Percentiles rank a stretch among this genome's conserved stretches.
Conservation (phyloP, 106 monocot species). For the Dioscorea dumetorum region DNA sequence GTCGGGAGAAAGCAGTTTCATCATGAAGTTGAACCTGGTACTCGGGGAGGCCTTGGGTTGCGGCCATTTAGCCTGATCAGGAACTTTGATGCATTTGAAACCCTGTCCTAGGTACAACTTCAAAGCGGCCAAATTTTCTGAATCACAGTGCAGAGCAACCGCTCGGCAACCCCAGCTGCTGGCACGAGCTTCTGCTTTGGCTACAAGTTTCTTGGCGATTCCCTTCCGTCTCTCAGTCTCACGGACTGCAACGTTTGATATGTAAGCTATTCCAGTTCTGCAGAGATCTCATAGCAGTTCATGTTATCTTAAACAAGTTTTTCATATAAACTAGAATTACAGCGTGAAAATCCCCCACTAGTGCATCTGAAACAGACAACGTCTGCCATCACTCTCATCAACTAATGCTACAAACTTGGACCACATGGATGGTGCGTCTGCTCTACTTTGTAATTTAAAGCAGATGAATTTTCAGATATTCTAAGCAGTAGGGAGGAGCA, state of each 20-base stretch:
- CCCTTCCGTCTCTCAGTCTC: slow-evolving; percentile 58
- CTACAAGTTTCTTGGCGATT: slow-evolving; percentile 57
- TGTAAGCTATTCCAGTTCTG: slow-evolving; percentile 88
- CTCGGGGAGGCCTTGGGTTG: slow-evolving; percentile 44
- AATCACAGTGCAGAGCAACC: slow-evolving; percentile 79
- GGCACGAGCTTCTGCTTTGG: slow-evolving; percentile 53
- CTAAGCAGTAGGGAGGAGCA: no score
- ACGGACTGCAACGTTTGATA: slow-evolving; percentile 90
- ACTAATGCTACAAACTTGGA: no score
- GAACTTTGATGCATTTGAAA: slow-evolving; percentile 53
- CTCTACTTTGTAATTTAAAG: no score
- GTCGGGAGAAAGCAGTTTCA: slow-evolving; percentile 35
- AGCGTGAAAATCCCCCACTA: no score
- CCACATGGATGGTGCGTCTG: no score
- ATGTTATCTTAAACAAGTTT: no score
- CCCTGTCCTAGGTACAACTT: slow-evolving; percentile 62
- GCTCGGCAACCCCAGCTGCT: slow-evolving; percentile 82
- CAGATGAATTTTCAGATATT: no score
- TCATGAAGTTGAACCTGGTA: slow-evolving; percentile 68
- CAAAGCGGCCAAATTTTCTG: slow-evolving; percentile 44
- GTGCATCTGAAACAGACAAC: no score
- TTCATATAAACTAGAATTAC: no score
- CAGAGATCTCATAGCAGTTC: background rate
- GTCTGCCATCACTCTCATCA: no score
- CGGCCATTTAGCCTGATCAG: slow-evolving; percentile 73